Evolutionary conservation across 805 yeast genomes (phyloP).

Genomic region (Suhomyces prunicola): DNA sequence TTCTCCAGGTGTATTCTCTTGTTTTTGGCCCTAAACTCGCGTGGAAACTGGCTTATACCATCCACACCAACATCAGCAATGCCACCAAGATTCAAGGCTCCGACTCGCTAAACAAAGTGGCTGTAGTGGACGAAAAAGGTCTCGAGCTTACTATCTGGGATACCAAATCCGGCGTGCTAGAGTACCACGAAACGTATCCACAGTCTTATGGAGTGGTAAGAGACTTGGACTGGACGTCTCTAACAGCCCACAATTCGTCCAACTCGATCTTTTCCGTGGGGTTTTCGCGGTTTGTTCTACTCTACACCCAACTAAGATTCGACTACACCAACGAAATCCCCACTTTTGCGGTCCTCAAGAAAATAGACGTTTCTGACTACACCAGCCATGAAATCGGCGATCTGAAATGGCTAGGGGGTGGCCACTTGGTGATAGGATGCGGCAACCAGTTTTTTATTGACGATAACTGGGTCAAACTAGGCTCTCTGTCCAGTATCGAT

Average conservation of each 20-base stretch:
- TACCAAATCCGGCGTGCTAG: slow-evolving; percentile 60
- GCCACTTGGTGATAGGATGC: slow-evolving; percentile 75
- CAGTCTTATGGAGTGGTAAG: slow-evolving; percentile 38
- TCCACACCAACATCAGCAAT: slow-evolving; percentile 54
- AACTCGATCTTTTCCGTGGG: slow-evolving; percentile 78
- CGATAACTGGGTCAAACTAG: slow-evolving; percentile 53
- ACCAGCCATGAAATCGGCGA: slow-evolving; percentile 86
- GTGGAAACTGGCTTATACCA: slow-evolving; percentile 52
- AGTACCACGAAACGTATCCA: slow-evolving; percentile 49
- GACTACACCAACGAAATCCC: slow-evolving; percentile 84
- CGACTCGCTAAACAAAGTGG: slow-evolving; percentile 64
- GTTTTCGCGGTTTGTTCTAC: slow-evolving; percentile 55
- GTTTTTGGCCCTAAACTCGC: slow-evolving; percentile 25
- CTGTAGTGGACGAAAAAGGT: slow-evolving; percentile 59
- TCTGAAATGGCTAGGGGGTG: slow-evolving; percentile 80
- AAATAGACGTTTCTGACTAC: slow-evolving; percentile 63
- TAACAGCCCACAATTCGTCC: slow-evolving; percentile 20
- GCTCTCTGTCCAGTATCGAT: slow-evolving; percentile 41
- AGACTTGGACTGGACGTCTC: slow-evolving; percentile 88
- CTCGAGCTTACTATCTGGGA: slow-evolving; percentile 75
- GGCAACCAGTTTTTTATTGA: slow-evolving; percentile 88
- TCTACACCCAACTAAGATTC: slow-evolving; percentile 80
- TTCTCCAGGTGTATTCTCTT: slow-evolving; percentile 18
- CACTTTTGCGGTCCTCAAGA: slow-evolving; percentile 71
- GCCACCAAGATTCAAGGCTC: slow-evolving; percentile 67